Evolutionary conservation across 495 filamentous ascomycete genomes (phyloP).

Genomic region (Ascobolus immersus): DNA sequence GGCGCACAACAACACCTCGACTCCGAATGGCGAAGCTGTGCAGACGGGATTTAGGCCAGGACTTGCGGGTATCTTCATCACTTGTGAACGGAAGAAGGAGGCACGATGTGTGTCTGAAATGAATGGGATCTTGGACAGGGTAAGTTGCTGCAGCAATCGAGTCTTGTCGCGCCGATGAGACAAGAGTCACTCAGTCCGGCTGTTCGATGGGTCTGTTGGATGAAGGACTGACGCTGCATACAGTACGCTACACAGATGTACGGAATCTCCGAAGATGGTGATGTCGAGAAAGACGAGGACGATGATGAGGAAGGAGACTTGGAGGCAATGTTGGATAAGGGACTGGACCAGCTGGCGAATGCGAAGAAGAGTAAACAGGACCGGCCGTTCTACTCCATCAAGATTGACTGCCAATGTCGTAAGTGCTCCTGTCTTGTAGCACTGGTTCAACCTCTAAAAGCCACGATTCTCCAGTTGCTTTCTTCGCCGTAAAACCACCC

Average conservation of each 20-base stretch:
- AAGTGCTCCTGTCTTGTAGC: slow-evolving; percentile 12
- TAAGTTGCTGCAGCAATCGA: slow-evolving; percentile 14
- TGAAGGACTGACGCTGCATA: slow-evolving; percentile 2
- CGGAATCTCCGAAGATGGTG: slow-evolving; percentile 1
- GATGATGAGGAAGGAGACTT: slow-evolving; percentile 19
- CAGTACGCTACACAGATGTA: slow-evolving; percentile 25
- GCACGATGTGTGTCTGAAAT: slow-evolving; percentile 49
- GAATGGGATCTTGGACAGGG: slow-evolving; percentile 48
- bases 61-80: slow-evolving; percentile 77
- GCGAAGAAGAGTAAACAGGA: slow-evolving; percentile 38
- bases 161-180: neutral
- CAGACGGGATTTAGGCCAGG: no score
- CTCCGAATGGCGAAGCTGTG: no score
- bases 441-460: neutral
- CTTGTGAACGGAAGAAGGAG: slow-evolving; percentile 62
- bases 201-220: neutral
- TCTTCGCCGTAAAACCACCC: slow-evolving; percentile 37
- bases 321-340: slow-evolving; percentile 17
- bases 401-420: slow-evolving; percentile 55
- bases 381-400: slow-evolving; percentile 35
- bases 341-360: slow-evolving; percentile 47
- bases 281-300: slow-evolving; percentile 18
- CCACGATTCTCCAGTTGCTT: slow-evolving; percentile 24
- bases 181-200: neutral
- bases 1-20: no score